Percentiles rank a stretch among this genome's conserved stretches.
Evolutionary conservation across 2,329 filamentous ascomycete species (phyloP).

Genomic region (Sarocladium oryzae): DNA sequence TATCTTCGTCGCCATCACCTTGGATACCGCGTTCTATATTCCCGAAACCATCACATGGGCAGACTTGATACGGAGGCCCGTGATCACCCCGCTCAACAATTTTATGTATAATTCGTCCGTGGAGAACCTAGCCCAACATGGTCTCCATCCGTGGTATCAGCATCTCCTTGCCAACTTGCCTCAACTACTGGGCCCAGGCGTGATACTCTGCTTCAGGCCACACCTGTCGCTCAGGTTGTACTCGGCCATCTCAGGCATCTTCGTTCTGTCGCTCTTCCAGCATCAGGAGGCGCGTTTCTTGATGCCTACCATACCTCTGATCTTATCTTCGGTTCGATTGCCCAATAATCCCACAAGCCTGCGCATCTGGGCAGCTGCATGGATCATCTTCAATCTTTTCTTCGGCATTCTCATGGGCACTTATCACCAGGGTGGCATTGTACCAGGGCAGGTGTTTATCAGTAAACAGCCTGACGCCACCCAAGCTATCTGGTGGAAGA

Average conservation of each 20-base stretch:
- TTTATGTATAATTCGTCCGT: slow-evolving; percentile 66
- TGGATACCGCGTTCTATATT: slow-evolving; percentile 82
- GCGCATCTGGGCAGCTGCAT: slow-evolving; percentile 51
- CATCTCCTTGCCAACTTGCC: slow-evolving; percentile 65
- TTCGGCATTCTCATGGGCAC: slow-evolving; percentile 70
- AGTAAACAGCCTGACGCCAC: slow-evolving; percentile 63
- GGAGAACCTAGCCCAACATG: slow-evolving; percentile 67
- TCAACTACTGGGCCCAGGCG: slow-evolving; percentile 64
- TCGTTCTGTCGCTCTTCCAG: slow-evolving; percentile 65
- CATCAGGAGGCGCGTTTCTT: slow-evolving; percentile 79
- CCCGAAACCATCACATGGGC: slow-evolving; percentile 56
- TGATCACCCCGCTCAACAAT: slow-evolving; percentile 74
- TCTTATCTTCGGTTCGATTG: slow-evolving; percentile 65
- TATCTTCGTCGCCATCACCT: slow-evolving; percentile 63
- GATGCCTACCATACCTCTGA: slow-evolving; percentile 67
- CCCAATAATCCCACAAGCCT: slow-evolving; percentile 47
- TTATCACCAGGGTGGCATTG: slow-evolving; percentile 74
- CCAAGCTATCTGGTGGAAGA: slow-evolving; percentile 78
- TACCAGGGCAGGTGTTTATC: slow-evolving; percentile 70
- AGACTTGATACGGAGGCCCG: slow-evolving; percentile 56
- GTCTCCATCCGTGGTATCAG: slow-evolving; percentile 73
- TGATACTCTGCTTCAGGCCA: slow-evolving; percentile 54
- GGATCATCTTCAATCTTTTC: slow-evolving; percentile 63
- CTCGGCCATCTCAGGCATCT: slow-evolving; percentile 67
- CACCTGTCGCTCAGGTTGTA: slow-evolving; percentile 56